Base-by-base conservation (phyloP, 371 early-diverging fungal genomes). In the Actinomortierella wolfii region DNA sequence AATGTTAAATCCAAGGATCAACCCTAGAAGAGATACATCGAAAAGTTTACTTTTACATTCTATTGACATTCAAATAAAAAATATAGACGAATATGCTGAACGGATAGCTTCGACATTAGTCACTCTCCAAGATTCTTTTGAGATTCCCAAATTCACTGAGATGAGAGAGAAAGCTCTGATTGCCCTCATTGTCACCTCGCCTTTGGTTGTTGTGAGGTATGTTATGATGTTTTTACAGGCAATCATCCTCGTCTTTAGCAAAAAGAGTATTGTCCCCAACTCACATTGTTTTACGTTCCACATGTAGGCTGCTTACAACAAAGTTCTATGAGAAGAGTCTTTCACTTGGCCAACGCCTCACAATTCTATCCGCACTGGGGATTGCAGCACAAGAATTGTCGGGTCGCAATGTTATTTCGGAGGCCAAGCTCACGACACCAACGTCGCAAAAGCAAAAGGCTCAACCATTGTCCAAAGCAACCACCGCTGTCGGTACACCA, bases 311-410 rank as follows among this genome's bases (percentile, higher is more conserved):
- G 4, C 41, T 70, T 47, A 64, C 65, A 6, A n/a, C 20, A 17
- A 44, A 70, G 18, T 70, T 70, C 48, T 70, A 70, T 20, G 61
- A 60, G 48, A 64, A 57, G 56, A 42, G 28, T 14, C 60, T 61
- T 24, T 70, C 71, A 2, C 8, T 65, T 13, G 71, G 71, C 3
- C 71, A 70, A 18, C 44, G 66, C n/a, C 50, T 70, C n/a, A 70
- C 61, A 21, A 61, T 70, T 26, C 26, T 70, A 17, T 57, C 61
- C 2, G 71, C 65, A 0, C 34, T 70, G 7, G 58, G 45, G 3
- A 55, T 64, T 2, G 71, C 61, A 1, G 71, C 71, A 8, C 57
- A 51, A 39, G 70, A 70, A 25, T 49, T 70, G 2, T 60, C 71
- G 7, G 71, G 71, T 28, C 34, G 34, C 11, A 34, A 34, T 11